A percentile compares a stretch with the other conserved stretches of the same genome.
These are phyloP conservation scores for Rhododendron henanense DNA, from an alignment of 148 eudicot species.

Conservation along the genomic window DNA sequence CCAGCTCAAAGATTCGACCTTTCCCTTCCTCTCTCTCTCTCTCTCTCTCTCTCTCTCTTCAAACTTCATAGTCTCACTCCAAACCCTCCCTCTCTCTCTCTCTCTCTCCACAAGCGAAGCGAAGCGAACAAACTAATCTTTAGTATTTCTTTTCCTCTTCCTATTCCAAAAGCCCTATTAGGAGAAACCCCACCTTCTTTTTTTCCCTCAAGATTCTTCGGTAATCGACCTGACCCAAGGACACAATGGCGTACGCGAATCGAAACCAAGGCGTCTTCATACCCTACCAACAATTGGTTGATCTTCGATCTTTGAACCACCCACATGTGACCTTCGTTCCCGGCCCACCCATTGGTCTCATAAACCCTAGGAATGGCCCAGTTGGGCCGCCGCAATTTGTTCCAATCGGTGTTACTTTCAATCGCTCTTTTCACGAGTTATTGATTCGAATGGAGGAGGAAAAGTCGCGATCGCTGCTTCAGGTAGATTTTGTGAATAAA, in stretches of 20 bases:
- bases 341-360: background rate
- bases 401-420: constrained; percentile 4
- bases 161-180: background rate
- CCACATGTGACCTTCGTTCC: constrained; percentile 6
- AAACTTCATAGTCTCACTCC: background rate
- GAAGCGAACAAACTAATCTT: no score
- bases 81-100: background rate
- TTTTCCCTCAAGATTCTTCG: background rate
- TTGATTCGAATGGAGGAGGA: constrained; percentile 27
- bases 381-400: background rate
- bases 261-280: constrained; percentile 11
- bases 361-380: constrained; percentile 17
- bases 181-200: background rate
- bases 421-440: background rate
- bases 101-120: background rate
- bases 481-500: constrained; percentile 16
- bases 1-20: background rate
- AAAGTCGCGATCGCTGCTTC: constrained; percentile 25
- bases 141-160: background rate
- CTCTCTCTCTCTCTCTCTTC: background rate
- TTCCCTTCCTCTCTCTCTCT: background rate
- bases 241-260: constrained; percentile 19
- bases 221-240: background rate
- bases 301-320: constrained; percentile 11
- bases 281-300: constrained; percentile 6